Conservation (phyloP, 768 basidiomycete species). For the Lepiota brunneoincarnata region DNA sequence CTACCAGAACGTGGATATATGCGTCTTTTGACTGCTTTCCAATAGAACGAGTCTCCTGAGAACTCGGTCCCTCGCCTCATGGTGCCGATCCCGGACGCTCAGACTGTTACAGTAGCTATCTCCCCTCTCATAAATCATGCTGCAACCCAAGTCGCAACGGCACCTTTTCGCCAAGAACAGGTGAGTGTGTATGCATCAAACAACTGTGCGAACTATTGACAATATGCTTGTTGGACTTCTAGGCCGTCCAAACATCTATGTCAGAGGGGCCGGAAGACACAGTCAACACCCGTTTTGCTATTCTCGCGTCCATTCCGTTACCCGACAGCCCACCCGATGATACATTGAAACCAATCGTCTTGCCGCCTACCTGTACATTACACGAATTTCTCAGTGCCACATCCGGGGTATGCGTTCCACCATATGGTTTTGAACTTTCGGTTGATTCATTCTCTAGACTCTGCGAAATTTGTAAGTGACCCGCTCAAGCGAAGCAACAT, state of each 20-base stretch:
- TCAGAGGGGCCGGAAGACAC: constrained; percentile 40
- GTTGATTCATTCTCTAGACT: constrained; percentile 32
- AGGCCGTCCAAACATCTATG: constrained; percentile 23
- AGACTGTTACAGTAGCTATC: constrained; percentile 13
- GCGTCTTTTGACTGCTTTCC: background rate
- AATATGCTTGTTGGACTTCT: background rate
- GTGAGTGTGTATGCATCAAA: background rate
- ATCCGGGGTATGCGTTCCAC: constrained; percentile 45
- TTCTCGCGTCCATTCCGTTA: constrained; percentile 59
- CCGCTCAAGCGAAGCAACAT: background rate
- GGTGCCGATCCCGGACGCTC: constrained; percentile 8
- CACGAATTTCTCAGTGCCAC: constrained; percentile 66
- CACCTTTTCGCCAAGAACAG: background rate
- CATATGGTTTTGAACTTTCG: background rate
- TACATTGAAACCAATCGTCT: constrained; percentile 63
- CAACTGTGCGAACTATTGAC: background rate
- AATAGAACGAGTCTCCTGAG: background rate
- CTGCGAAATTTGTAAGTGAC: constrained; percentile 54
- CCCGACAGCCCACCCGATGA: constrained; percentile 64
- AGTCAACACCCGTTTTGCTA: constrained; percentile 50
- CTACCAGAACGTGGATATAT: background rate
- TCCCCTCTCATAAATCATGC: background rate
- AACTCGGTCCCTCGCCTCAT: background rate
- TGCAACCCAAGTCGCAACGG: background rate
- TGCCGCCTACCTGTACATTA: constrained; percentile 61